phyloP scores from a whole-genome alignment of 2,329 filamentous ascomycete species.

The Neonectria magnoliae region DNA sequence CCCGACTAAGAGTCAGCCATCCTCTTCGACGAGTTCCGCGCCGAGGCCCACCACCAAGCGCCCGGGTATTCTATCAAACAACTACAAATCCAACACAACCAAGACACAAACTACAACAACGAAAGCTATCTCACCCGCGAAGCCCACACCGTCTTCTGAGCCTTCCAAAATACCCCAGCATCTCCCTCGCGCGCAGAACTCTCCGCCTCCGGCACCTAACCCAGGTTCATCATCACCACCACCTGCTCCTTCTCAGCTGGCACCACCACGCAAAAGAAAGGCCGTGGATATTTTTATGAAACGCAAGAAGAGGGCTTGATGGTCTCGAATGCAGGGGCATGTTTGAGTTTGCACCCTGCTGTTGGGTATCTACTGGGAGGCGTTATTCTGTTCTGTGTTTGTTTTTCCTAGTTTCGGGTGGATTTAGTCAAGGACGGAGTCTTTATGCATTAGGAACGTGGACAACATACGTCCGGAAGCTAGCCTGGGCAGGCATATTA shows the following conservation, averaged over 20 bases:
- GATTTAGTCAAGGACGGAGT: constrained; percentile 12
- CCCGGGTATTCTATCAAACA: constrained; percentile 43
- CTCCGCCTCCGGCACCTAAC: constrained; percentile 31
- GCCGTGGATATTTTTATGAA: constrained; percentile 62
- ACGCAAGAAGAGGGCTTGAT: constrained; percentile 50
- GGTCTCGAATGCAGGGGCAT: neutral
- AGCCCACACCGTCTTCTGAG: constrained; percentile 13
- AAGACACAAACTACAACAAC: constrained; percentile 30
- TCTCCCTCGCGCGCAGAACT: constrained; percentile 31
- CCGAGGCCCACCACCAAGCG: constrained; percentile 25
- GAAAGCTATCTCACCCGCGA: constrained; percentile 20
- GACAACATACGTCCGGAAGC: neutral
- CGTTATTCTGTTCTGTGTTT: constrained; percentile 4
- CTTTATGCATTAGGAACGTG: constrained; percentile 1
- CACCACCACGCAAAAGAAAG: constrained; percentile 54
- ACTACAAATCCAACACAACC: constrained; percentile 32
- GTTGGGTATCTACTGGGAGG: constrained; percentile 3
- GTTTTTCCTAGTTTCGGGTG: neutral
- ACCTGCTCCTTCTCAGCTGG: constrained; percentile 12
- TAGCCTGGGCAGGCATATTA: neutral
- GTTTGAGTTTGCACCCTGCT: neutral
- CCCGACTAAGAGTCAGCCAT: constrained; percentile 13
- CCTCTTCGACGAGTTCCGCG: constrained; percentile 6
- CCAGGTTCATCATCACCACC: constrained; percentile 37
- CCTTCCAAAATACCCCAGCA: constrained; percentile 23